Base-by-base conservation (phyloP, 2,329 filamentous ascomycete genomes). In the Cordyceps fumosorosea region DNA sequence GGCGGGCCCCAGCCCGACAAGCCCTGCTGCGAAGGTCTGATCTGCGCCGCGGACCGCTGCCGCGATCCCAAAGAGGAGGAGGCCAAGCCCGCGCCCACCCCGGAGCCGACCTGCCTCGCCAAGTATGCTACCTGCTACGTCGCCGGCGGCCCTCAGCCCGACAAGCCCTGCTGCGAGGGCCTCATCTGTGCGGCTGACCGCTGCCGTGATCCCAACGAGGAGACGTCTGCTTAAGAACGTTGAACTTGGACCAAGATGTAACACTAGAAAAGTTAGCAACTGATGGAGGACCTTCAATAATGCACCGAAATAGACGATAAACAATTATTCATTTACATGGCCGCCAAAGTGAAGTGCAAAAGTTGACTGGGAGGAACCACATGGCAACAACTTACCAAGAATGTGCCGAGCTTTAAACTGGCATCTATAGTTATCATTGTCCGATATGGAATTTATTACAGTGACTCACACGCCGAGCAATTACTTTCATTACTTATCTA, bases 31-130 rank as follows among this genome's bases (percentile, higher is more conserved):
- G 51, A 61, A 3, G 51, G 42, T n/a, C 32, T 55, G 5, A 55
- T 55, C 44, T 55, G 51, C 42, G 58, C 51, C 20, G 51, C 58
- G 8, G 51, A 61, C 51, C 29, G 42, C 42, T 61, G 51, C 58
- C 32, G 51, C 42, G 50, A 60, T 11, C 56, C 45, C 56, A 29
- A 37, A 1, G 32, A 58, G 45, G 56, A 58, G 56, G 29, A 5
- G 3, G 5, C 8, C 29, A 29, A 29, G 5, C 29, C 29, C 29
- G 8, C 29, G 29, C 5, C 29, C 29, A 29, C 50, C 2, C 34
- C 57, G 3, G 50, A 60, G 56, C 45, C 56, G 2, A 50, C 56
- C 11, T 60, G 34, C 34, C 58, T 48, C 24, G 42, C 51, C 58
- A 61, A 54, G 47, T 51, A 51, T 16, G 45, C 20, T 7, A n/a